Base-by-base conservation (phyloP, 257 asterid species). In the Solanum raphanifolium region DNA sequence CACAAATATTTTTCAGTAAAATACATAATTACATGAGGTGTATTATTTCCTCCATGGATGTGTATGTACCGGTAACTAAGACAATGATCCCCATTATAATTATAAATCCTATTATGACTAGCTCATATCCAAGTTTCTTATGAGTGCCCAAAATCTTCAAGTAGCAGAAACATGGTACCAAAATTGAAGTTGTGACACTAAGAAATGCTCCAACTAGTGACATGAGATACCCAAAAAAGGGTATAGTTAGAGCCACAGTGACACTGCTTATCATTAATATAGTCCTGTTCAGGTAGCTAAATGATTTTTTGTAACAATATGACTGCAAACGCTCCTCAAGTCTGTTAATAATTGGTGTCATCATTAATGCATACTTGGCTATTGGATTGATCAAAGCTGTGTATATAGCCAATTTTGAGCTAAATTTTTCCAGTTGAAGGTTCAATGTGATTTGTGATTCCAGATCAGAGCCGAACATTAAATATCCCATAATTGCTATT, bases 121-220 rank as follows among this genome's bases (percentile, higher is more conserved):
- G 9, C 38, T 94, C 94, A 11, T 89, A 4, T 69, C 95, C 90
- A 58, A 90, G 55, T 58, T 91, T 89, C 16, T 31, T 82, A 79
- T 92, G 87, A 87, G 86, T 88, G 29, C 98, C 93, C 3, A 98
- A 93, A 25, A 96, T 94, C 96, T 93, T 96, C 92, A 95, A 87
- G 91, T 83, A 96, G 91, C 98, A 96, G 89, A 94, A 60, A 88
- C 98, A 92, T 0, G 99, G 99, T 20, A 95, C 85, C 13, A 94
- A 92, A 5, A 94, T 36, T 20, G 98, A 94, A 48, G 95, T 98
- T 2, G 97, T 89, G 2, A 92, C 91, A 68, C 98, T 94, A 58
- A 95, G 43, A 65, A 94, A 92, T 6, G 99, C 99, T 15, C 99
- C 98, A 2, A 94, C 98, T 31, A 95, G 94, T 6, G 98, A 93